Evolutionary conservation across 2,329 filamentous ascomycete genomes (phyloP).

Genomic region (Penicillium sumatraense): DNA sequence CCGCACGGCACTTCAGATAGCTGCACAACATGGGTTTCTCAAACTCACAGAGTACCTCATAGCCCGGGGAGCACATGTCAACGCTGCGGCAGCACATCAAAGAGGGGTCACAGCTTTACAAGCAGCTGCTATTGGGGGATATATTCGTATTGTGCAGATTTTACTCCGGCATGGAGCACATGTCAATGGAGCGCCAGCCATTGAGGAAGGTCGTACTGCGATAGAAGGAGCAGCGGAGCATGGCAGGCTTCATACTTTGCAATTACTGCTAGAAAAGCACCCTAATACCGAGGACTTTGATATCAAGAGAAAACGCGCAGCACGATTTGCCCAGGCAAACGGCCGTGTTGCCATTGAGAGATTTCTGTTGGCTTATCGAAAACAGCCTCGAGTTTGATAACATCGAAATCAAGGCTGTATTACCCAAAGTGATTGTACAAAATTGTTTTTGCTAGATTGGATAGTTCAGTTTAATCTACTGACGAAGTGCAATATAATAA

Average conservation of each 20-base stretch:
- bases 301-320: background rate
- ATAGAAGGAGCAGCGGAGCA: conserved; percentile 37
- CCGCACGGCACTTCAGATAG: conserved; percentile 20
- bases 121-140: conserved; percentile 23
- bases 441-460: too few species aligned
- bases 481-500: too few species aligned
- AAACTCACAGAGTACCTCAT: conserved; percentile 20
- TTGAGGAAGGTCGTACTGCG: conserved; percentile 30
- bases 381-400: too few species aligned
- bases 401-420: too few species aligned
- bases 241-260: conserved; percentile 35
- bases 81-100: conserved; percentile 12
- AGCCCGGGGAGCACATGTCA: conserved; percentile 21
- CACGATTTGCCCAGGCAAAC: background rate
- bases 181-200: conserved; percentile 23
- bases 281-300: background rate
- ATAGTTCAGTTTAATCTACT: too few species aligned
- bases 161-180: conserved; percentile 30
- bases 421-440: too few species aligned
- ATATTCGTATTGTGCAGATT: conserved; percentile 19
- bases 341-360: background rate
- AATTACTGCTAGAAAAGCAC: conserved; percentile 24
- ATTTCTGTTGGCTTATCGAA: background rate
- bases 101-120: conserved; percentile 31
- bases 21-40: conserved; percentile 10